Percentiles rank a stretch among this genome's conserved stretches.
Evolutionary conservation across 495 filamentous ascomycete genomes (phyloP).

Genomic region (Trypethelium eluteriae): DNA sequence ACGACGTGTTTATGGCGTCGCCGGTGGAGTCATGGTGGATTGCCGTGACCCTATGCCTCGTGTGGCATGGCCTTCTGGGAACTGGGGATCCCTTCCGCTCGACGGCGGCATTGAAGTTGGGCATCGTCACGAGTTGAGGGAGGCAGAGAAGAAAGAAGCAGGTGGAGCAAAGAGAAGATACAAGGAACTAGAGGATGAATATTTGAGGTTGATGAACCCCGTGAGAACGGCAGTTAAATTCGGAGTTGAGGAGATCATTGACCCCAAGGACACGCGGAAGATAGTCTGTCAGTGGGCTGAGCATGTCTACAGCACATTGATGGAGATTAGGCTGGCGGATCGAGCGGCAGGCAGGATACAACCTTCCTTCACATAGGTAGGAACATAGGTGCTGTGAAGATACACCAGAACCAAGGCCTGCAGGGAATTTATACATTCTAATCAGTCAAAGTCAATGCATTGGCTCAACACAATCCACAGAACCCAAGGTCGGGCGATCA

Average conservation of each 20-base stretch:
- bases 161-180: slow-evolving; percentile 42
- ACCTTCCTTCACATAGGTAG: neutral
- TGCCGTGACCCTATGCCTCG: slow-evolving; percentile 51
- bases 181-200: slow-evolving; percentile 50
- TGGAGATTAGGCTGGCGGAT: slow-evolving; percentile 3
- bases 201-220: slow-evolving; percentile 54
- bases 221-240: slow-evolving; percentile 58
- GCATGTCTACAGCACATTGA: slow-evolving; percentile 45
- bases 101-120: slow-evolving; percentile 57
- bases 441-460: neutral
- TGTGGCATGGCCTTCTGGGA: slow-evolving; percentile 48
- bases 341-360: slow-evolving; percentile 3
- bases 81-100: slow-evolving; percentile 26
- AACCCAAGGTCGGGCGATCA: neutral
- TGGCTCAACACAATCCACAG: too few species aligned
- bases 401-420: too few species aligned
- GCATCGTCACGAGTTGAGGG: slow-evolving; percentile 50
- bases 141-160: slow-evolving; percentile 44
- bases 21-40: slow-evolving; percentile 55
- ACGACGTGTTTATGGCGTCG: slow-evolving; percentile 52
- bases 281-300: slow-evolving; percentile 47
- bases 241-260: slow-evolving; percentile 57
- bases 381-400: neutral
- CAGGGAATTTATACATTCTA: neutral
- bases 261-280: slow-evolving; percentile 49